Evolutionary conservation across 441 rosid genomes (phyloP).

Genomic region (Populus hybrid): DNA sequence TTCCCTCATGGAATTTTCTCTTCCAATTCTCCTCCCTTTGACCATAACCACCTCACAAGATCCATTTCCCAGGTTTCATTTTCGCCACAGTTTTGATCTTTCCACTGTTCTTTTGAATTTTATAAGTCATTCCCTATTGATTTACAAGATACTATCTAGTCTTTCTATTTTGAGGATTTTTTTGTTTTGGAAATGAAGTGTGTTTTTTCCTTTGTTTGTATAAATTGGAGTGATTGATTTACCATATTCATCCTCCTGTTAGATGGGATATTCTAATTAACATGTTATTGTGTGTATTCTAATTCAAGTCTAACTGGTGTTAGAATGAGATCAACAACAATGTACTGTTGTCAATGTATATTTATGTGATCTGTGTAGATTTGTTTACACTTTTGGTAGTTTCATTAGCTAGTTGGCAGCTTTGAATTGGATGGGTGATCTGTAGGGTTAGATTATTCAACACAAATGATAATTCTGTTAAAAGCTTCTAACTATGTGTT

Average conservation of each 20-base stretch:
- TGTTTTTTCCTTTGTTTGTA: not conserved
- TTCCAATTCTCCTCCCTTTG: constrained; percentile 14
- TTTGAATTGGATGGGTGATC: not conserved
- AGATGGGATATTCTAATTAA: not conserved
- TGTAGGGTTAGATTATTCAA: no score
- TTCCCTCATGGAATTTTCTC: constrained; percentile 37
- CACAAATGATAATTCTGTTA: not conserved
- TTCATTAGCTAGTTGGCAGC: not conserved
- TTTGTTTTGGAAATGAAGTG: not conserved
- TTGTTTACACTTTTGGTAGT: not conserved
- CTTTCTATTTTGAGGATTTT: not conserved
- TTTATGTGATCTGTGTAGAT: not conserved
- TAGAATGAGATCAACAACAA: no score
- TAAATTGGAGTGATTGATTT: no score
- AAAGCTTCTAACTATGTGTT: not conserved
- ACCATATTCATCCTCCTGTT: not conserved
- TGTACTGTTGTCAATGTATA: no score
- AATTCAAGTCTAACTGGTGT: not conserved
- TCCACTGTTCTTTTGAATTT: not conserved
- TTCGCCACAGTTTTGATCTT: not conserved
- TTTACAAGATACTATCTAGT: not conserved
- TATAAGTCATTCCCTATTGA: not conserved
- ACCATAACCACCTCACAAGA: not conserved
- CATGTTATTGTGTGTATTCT: not conserved
- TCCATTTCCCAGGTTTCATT: constrained; percentile 25